These are phyloP conservation scores for Lachancea sp. DNA, from an alignment of 805 yeast genomes.

Conservation along the genomic window DNA sequence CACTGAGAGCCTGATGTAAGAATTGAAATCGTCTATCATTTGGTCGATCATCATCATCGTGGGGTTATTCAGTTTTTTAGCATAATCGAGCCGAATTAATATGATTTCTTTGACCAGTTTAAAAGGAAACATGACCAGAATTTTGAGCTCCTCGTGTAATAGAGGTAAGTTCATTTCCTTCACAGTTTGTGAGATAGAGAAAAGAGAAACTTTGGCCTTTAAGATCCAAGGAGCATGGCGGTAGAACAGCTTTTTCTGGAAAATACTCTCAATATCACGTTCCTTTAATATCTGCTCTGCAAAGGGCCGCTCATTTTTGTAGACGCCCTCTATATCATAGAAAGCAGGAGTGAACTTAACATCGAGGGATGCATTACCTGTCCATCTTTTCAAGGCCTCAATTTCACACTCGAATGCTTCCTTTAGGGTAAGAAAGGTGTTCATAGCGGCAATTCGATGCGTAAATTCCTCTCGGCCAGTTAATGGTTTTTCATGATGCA, in stretches of 20 bases:
- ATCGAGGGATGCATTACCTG: slow-evolving; percentile 75
- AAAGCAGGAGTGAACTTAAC: slow-evolving; percentile 32
- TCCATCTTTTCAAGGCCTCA: slow-evolving; percentile 63
- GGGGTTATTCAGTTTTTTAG: slow-evolving; percentile 71
- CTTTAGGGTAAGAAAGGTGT: slow-evolving; percentile 76
- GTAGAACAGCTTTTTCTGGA: slow-evolving; percentile 59
- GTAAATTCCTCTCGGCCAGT: slow-evolving; percentile 60
- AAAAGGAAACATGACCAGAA: slow-evolving; percentile 69
- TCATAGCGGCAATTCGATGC: slow-evolving; percentile 63
- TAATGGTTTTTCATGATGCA: slow-evolving; percentile 72
- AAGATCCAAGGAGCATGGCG: slow-evolving; percentile 76
- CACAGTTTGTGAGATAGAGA: slow-evolving; percentile 55
- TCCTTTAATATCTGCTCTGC: slow-evolving; percentile 81
- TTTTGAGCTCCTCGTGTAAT: slow-evolving; percentile 56
- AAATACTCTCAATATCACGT: slow-evolving; percentile 65
- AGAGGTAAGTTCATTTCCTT: slow-evolving; percentile 68
- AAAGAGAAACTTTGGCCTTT: slow-evolving; percentile 68
- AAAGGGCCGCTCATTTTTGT: slow-evolving; percentile 61
- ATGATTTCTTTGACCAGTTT: slow-evolving; percentile 74
- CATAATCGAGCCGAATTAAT: slow-evolving; percentile 65
- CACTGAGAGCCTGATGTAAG: slow-evolving; percentile 68
- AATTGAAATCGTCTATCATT: slow-evolving; percentile 76
- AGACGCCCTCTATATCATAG: slow-evolving; percentile 33
- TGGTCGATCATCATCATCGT: slow-evolving; percentile 96
- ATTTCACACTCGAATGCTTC: slow-evolving; percentile 60